Evolutionary conservation across 257 asterid species (phyloP), one percentile per base, ranked within the genome.

Genomic region (Solanum bukasovii): DNA sequence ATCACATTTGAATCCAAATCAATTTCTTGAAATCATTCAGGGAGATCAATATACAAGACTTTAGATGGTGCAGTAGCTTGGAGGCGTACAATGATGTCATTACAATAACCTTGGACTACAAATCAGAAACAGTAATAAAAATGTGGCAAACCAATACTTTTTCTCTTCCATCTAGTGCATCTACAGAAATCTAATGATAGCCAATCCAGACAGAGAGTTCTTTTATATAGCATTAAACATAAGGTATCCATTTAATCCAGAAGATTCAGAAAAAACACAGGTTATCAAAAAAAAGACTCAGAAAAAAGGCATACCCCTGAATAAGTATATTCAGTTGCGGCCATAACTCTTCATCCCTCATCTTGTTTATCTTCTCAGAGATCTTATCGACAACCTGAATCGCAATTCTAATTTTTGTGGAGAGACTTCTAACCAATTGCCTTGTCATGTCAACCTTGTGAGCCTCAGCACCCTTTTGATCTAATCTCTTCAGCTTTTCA

Each of bases 271-370:
- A 86, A 67, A 12, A 67, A 27, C 35, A 67, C 35, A 67, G 31
- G 74, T 67, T 67, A 67, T 13, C 35, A 12, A 67, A 67, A 67
- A 18, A 65, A 20, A 31, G 13, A 75, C 56, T 25, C 34, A 37
- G 70, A 70, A 86, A 72, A 61, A 70, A 20, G n/a, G 59, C 35
- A 85, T 71, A 96, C 99, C 98, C 98, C 86, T 93, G 95, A 92
- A 95, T 94, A 88, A 95, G 92, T 86, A 92, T 97, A 87, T 93
- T 94, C 59, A 95, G 93, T 91, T 94, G 98, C 13, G 98, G 99
- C 99, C 99, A 96, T 88, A 95, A 89, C 81, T 95, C 99, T 67
- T 94, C 96, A 52, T 96, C 99, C 89, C 99, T 94, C 94, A 96
- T 89, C 86, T 34, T 90, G 90, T 94, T 95, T 89, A 96, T 95